Evolutionary conservation across 1,284 basidiomycete species (phyloP).

Genomic region (Jaminaea rosea): DNA sequence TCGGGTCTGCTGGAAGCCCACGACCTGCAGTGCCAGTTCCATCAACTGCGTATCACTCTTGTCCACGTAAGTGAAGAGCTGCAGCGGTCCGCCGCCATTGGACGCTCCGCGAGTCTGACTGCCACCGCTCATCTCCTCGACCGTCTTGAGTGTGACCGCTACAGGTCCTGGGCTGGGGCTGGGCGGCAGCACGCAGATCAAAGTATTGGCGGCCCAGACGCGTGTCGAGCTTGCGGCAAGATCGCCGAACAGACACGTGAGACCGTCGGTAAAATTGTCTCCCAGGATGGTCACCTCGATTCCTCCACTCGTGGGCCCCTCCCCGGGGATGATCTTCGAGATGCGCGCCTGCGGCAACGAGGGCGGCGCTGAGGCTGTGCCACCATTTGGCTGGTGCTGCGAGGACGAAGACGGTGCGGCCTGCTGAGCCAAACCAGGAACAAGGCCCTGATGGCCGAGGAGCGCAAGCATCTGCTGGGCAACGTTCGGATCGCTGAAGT

Average conservation of each 20-base stretch:
- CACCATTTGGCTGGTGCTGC: background rate
- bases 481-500: slow-evolving; percentile 37
- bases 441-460: slow-evolving; percentile 46
- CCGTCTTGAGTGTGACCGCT: slow-evolving; percentile 62
- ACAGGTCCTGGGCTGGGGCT: slow-evolving; percentile 73
- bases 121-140: slow-evolving; percentile 37
- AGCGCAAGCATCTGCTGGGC: slow-evolving; percentile 58
- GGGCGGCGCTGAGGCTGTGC: slow-evolving; percentile 3
- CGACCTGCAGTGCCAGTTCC: slow-evolving; percentile 88
- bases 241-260: slow-evolving; percentile 76
- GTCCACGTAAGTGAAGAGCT: slow-evolving; percentile 70
- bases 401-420: slow-evolving; percentile 7
- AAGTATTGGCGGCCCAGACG: slow-evolving; percentile 84
- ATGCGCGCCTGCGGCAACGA: slow-evolving; percentile 36
- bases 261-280: slow-evolving; percentile 55
- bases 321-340: slow-evolving; percentile 59
- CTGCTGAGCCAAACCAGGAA: slow-evolving; percentile 39
- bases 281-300: slow-evolving; percentile 91
- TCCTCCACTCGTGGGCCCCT: slow-evolving; percentile 72
- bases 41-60: slow-evolving; percentile 82
- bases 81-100: slow-evolving; percentile 17
- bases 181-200: slow-evolving; percentile 85
- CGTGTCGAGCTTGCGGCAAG: slow-evolving; percentile 71
- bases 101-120: background rate
- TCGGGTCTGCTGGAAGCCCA: slow-evolving; percentile 91